Evolutionary conservation across 2,329 filamentous ascomycete species (phyloP).

Genomic region (Dactylonectria estremocensis): DNA sequence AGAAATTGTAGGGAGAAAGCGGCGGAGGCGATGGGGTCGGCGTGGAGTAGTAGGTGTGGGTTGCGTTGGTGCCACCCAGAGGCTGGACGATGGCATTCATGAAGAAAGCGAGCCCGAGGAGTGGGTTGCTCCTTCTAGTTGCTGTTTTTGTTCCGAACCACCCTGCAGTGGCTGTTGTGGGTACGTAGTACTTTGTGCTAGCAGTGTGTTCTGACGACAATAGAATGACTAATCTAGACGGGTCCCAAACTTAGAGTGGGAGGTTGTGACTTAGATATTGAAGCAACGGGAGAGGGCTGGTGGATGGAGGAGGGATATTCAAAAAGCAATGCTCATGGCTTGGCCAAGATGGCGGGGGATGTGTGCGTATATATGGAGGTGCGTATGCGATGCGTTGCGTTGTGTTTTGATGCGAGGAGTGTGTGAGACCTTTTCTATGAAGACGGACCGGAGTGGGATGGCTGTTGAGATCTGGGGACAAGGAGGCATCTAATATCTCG

Average conservation of each 20-base stretch:
- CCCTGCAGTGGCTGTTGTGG: slow-evolving; percentile 11
- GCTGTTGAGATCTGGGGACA: slow-evolving; percentile 28
- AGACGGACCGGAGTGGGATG: slow-evolving; percentile 9
- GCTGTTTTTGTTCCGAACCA: slow-evolving; percentile 20
- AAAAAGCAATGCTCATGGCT: neutral
- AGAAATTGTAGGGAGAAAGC: slow-evolving; percentile 37
- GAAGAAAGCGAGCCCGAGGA: slow-evolving; percentile 14
- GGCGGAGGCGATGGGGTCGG: slow-evolving; percentile 34
- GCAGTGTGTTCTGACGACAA: neutral
- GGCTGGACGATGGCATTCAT: slow-evolving; percentile 33
- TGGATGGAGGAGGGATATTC: neutral
- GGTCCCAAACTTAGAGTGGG: neutral
- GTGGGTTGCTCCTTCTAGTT: slow-evolving; percentile 15
- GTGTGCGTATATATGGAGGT: slow-evolving; percentile 1
- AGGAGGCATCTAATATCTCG: slow-evolving; percentile 30
- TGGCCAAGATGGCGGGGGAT: neutral
- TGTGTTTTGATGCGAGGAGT: neutral
- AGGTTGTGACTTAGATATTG: neutral
- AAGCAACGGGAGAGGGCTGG: neutral
- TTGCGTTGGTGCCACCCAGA: slow-evolving; percentile 25
- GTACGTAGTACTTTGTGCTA: slow-evolving; percentile 11
- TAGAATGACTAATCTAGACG: slow-evolving; percentile 1
- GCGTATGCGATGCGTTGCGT: neutral
- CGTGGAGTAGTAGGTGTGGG: slow-evolving; percentile 30
- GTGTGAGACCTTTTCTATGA: slow-evolving; percentile 14